Evolutionary conservation across 2,329 filamentous ascomycete species (phyloP), one percentile per base, ranked within the genome.

Genomic region (Trichoderma brevicompactum): DNA sequence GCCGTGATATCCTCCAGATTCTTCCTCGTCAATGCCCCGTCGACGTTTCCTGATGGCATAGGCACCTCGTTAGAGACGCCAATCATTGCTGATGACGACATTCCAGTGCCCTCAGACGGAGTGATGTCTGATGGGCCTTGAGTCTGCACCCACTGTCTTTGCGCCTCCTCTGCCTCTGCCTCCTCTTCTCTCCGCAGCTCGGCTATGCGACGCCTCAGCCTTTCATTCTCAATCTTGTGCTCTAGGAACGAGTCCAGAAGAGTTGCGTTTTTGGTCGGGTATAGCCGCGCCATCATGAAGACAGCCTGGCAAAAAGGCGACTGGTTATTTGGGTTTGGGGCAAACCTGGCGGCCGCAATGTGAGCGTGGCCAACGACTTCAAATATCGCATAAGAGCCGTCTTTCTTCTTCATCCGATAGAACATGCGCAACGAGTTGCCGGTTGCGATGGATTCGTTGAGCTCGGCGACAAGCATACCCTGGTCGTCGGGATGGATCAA

Each of bases 141-240:
- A 70, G 83, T 87, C 71, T 83, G 85, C 48, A 81, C 74, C 81
- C 86, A 89, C 50, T 88, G 83, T 68, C 83, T 82, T 66, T 88
- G 85, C 59, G 87, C 85, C 65, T 88, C 85, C 66, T 91, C 89
- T 15, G 84, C 83, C 67, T 96, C 94, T 63, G 94, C 91, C 65
- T 89, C 87, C 76, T 97, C 94, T 76, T 97, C 94, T 67, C 86
- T 85, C 70, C 91, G 92, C 63, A 97, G 81, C 77, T 96, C 92
- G 17, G 90, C 88, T 68, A 98, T 96, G 49, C 92, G 88, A 71
- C 92, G 90, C 72, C 87, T 88, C 55, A 98, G 79, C 5, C 94
- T 87, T 79, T 97, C 93, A 72, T 97, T 97, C 76, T 97, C 94
- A 63, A 97, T 94, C 78, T 97, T 97, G 80, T 97, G 94, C 76